Conservation (phyloP, 2,329 filamentous ascomycete species). For the Penicillium griseofulvum region DNA sequence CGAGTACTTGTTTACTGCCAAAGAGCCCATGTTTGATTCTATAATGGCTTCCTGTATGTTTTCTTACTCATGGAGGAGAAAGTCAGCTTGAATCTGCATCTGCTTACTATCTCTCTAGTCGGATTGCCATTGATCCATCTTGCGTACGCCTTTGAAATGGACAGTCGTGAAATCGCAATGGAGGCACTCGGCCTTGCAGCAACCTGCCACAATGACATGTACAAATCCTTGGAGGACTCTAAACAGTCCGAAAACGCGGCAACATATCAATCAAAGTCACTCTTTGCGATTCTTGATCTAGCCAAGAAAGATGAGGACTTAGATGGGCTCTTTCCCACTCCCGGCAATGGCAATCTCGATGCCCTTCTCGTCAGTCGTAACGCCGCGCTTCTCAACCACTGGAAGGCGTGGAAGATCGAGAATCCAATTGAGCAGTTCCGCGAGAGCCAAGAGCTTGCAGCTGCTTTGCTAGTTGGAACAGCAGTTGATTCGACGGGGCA, state of each 20-base stretch:
- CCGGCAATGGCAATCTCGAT: conserved; percentile 63
- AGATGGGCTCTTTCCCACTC: conserved; percentile 60
- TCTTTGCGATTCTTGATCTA: conserved; percentile 68
- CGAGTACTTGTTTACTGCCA: conserved; percentile 67
- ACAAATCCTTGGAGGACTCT: conserved; percentile 67
- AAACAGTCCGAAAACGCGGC: conserved; percentile 64
- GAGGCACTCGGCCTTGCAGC: conserved; percentile 74
- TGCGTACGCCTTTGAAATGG: conserved; percentile 87
- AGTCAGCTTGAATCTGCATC: not conserved
- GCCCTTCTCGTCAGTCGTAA: conserved; percentile 68
- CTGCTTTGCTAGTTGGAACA: conserved; percentile 43
- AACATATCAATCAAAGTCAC: conserved; percentile 59
- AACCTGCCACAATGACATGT: conserved; percentile 56
- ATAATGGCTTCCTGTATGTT: conserved; percentile 73
- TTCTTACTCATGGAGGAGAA: not conserved
- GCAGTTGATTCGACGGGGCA: conserved; percentile 40
- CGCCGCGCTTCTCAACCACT: conserved; percentile 74
- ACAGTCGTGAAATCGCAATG: conserved; percentile 80
- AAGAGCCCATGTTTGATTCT: conserved; percentile 76
- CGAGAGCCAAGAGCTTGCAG: conserved; percentile 60
- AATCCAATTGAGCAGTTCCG: conserved; percentile 73
- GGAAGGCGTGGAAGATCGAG: conserved; percentile 78
- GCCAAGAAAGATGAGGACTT: conserved; percentile 69
- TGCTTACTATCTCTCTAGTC: conserved; percentile 54
- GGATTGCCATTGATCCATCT: conserved; percentile 92